Evolutionary conservation across 306 rosid species (phyloP), one percentile per base, ranked within the genome.

Genomic region (Lagenaria siceraria): DNA sequence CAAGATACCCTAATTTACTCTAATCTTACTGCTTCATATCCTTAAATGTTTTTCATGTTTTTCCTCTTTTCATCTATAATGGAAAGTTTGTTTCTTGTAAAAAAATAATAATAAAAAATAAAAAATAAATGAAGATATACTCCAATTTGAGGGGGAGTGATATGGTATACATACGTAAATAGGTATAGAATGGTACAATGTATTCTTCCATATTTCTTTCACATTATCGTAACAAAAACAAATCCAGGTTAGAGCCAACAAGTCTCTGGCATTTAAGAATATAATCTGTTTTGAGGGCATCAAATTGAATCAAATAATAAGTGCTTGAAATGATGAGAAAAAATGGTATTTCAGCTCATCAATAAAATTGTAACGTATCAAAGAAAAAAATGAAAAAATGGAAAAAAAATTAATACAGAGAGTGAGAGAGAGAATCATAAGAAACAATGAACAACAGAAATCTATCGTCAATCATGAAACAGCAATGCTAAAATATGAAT

Each of bases 401-500:
- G 11, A 46, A 11, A 10, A 46, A 51, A 49, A 6, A 42, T 1
- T 12, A 46, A 12, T 46, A 6, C 21, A 17, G 3, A 52, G 58
- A 55, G 61, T 7, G 76, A 72, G 19, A 53, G 51, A 46, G 25
- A 61, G 40, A 79, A 71, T 58, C 53, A 53, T 18, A 19, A 36
- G 58, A 72, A 56, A 76, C 18, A 59, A 31, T 3, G 51, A 17
- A 10, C 80, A 60, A 56, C 21, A 74, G 82, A 56, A 29, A 86
- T 60, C n/a, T 66, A 58, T 49, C 40, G 21, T 73, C 80, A 66
- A 66, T 40, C 22, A 40, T 66, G 19, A 2, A 40, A 22, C 52
- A 70, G 55, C 65, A 66, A 77, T 51, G 40, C 22, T 68, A 56
- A 56, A 66, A 78, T 75, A 52, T 52, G 77, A 75, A 90, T 88